These are phyloP conservation scores for Apiospora koreana DNA, from an alignment of 2,329 filamentous ascomycete species.

Conservation along the genomic window DNA sequence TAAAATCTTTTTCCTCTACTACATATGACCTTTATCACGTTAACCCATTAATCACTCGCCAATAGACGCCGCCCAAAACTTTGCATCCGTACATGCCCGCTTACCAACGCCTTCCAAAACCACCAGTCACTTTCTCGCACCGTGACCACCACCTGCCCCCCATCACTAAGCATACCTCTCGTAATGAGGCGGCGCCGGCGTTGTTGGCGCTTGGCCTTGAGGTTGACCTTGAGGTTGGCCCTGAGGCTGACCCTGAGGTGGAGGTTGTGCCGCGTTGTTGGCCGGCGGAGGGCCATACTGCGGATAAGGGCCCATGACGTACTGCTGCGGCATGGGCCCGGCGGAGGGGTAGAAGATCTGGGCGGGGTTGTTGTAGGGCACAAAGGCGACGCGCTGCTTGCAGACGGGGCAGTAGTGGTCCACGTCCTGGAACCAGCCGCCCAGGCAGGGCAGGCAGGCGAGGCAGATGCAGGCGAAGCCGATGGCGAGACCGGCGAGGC, in stretches of 20 bases:
- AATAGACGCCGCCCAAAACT: background rate
- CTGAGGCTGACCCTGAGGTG: background rate
- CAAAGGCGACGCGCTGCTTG: slow-evolving; percentile 5
- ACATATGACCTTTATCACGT: too few relatives aligned
- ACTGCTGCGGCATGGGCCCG: background rate
- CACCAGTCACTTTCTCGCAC: background rate
- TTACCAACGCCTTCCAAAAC: background rate
- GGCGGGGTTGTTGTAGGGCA: background rate
- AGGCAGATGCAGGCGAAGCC: slow-evolving; percentile 15
- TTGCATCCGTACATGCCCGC: background rate
- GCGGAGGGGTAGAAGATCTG: background rate
- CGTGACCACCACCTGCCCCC: background rate
- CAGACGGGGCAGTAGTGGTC: slow-evolving; percentile 10
- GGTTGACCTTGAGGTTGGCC: background rate
- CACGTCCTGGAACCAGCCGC: slow-evolving; percentile 15
- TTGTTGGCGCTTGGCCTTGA: too few relatives aligned
- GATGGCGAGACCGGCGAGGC: slow-evolving; percentile 14
- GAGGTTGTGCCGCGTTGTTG: background rate
- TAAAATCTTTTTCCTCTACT: too few relatives aligned
- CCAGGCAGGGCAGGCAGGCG: slow-evolving; percentile 16
- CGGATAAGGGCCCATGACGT: background rate
- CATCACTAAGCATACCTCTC: background rate
- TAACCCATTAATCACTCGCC: background rate
- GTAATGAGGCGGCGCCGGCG: background rate
- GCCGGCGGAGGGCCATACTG: background rate